These are phyloP conservation scores for Acidomyces sp. DNA, from an alignment of 495 filamentous ascomycete genomes.

Conservation along the genomic window DNA sequence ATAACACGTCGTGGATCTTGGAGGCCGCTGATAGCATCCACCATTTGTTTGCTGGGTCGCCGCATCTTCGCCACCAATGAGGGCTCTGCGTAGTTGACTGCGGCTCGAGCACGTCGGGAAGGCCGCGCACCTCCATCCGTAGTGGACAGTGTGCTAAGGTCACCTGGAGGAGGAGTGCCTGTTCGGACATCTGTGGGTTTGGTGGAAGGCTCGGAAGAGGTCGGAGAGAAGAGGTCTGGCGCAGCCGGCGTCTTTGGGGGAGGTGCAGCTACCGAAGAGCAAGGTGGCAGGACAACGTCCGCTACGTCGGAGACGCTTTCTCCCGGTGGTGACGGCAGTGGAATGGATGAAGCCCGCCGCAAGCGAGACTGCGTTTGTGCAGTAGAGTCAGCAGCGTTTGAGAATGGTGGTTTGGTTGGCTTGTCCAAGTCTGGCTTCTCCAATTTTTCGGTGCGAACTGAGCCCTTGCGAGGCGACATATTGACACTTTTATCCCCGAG, in stretches of 20 bases:
- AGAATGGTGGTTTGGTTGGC: background rate
- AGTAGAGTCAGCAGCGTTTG: background rate
- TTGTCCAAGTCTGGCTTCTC: conserved; percentile 21
- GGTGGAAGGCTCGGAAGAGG: conserved; percentile 25
- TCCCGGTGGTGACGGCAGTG: conserved; percentile 10
- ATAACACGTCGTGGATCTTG: conserved; percentile 14
- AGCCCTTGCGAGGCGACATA: conserved; percentile 27
- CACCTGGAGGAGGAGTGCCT: conserved; percentile 28
- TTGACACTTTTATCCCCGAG: conserved; percentile 29
- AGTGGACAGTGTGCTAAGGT: conserved; percentile 17
- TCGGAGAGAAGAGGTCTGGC: conserved; percentile 26
- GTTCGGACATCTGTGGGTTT: conserved; percentile 17
- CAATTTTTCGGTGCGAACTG: conserved; percentile 8
- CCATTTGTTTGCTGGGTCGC: conserved; percentile 28
- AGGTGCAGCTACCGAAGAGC: background rate
- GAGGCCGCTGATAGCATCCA: conserved; percentile 25
- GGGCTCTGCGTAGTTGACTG: conserved; percentile 33
- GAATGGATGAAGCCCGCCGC: conserved; percentile 13
- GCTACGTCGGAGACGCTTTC: conserved; percentile 9
- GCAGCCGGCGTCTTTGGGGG: conserved; percentile 27
- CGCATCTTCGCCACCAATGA: conserved; percentile 29
- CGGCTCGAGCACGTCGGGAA: conserved; percentile 24
- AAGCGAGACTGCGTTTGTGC: background rate
- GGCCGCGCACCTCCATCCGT: conserved; percentile 20
- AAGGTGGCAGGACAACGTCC: conserved; percentile 19